A percentile compares a stretch with the other conserved stretches of the same genome.
phyloP scores from a whole-genome alignment of 345 rosid species.

The Aquilaria sinensis region DNA sequence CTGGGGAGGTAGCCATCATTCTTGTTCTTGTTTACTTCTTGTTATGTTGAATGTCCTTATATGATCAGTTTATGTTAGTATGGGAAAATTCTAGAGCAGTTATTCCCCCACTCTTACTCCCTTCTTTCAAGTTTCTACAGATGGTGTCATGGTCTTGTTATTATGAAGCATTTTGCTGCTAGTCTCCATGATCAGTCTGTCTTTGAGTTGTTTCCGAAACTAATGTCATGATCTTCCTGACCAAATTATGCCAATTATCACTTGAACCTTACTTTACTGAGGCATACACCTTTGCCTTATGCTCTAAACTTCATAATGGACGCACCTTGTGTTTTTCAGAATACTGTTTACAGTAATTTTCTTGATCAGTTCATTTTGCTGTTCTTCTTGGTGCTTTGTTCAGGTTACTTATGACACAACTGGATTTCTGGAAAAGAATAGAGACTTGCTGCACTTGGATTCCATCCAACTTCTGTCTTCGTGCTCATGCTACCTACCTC shows the following conservation, averaged over 20 bases:
- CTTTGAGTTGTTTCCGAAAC: too few relatives aligned
- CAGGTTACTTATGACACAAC: constrained; percentile 94
- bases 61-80: neutral
- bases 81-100: constrained; percentile 5
- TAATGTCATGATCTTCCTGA: too few relatives aligned
- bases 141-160: too few relatives aligned
- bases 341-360: too few relatives aligned
- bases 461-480: constrained; percentile 90
- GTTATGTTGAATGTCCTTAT: neutral
- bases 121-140: too few relatives aligned
- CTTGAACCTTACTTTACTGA: too few relatives aligned
- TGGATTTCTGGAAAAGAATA: constrained; percentile 94
- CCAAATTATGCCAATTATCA: too few relatives aligned
- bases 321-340: too few relatives aligned
- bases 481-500: constrained; percentile 84
- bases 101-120: too few relatives aligned
- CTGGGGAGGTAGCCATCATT: constrained; percentile 73
- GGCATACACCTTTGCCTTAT: too few relatives aligned
- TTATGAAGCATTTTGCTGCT: neutral
- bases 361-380: constrained; percentile 14
- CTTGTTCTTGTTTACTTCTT: neutral
- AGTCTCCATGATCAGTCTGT: too few relatives aligned
- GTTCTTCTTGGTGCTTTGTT: constrained; percentile 19
- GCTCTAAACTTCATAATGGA: too few relatives aligned
- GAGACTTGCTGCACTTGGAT: constrained; percentile 90